Base-by-base conservation (phyloP, 2,329 filamentous ascomycete species). In the Plectosphaerella plurivora region DNA sequence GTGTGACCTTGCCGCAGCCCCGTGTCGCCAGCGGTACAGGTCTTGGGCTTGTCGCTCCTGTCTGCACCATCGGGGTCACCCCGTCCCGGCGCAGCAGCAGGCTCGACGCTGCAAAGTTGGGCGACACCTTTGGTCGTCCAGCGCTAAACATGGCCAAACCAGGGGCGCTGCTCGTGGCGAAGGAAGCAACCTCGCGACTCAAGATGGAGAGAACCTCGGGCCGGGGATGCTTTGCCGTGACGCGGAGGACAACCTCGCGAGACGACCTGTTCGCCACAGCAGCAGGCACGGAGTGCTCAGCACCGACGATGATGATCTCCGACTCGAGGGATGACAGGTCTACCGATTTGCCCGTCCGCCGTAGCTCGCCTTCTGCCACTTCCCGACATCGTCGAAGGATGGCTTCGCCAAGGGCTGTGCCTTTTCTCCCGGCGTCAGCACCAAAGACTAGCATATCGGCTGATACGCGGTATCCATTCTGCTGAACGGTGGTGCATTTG, bases 281-380 rank as follows among this genome's bases (percentile, higher is more conserved):
- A 5, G 42, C 25, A 9, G 50, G 36, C 14, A 51, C 28, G 4
- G 50, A 51, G 28, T 51, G 50, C 22, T 51, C 50, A 7, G 50
- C 42, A 6, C 50, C 50, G n/a, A 51, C 20, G 35, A 51, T 41
- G 44, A 51, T 51, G 41, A 51, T 35, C 35, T 51, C 46, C 28
- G 50, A 47, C 50, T 51, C 42, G 12, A 51, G 35, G 12, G 18
- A 33, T 3, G n/a, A 16, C 11, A 46, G 35, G 16, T 44, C 18
- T 9, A 4, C 41, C 14, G 42, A n/a, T 25, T 51, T 47, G 12
- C 42, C 50, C 3, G 15, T 20, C 24, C 20, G 25, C 7, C 42
- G 39, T 20, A 51, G 33, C 42, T 51, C 50, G 16, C n/a, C 35
- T 20, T 46, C 50, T 5, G 50, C 42, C 10, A 51, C 41, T 25